Percentiles rank a stretch among this genome's conserved stretches.
These are phyloP conservation scores for Mangifera indica DNA, from an alignment of 345 rosid species.

Conservation along the genomic window DNA sequence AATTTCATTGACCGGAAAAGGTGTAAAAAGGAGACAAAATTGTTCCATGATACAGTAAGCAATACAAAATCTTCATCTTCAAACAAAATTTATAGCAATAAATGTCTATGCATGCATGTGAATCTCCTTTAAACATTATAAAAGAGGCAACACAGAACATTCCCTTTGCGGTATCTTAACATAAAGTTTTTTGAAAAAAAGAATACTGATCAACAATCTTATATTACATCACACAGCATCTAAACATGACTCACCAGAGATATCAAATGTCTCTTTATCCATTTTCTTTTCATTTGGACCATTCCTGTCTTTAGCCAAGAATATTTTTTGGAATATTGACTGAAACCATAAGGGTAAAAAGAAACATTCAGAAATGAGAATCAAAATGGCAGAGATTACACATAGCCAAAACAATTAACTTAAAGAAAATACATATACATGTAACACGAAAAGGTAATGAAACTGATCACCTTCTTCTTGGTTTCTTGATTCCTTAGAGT, in stretches of 20 bases:
- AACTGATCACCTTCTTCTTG: constrained; percentile 34
- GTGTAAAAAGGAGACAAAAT: not conserved
- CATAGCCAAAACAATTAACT: no score
- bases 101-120: not conserved
- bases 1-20: not conserved
- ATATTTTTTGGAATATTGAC: constrained; percentile 41
- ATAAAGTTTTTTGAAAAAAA: not conserved
- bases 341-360: constrained; percentile 15
- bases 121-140: not conserved
- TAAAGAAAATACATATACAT: no score
- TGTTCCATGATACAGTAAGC: constrained; percentile 3
- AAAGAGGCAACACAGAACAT: constrained; percentile 1
- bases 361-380: not conserved
- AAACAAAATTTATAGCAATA: not conserved
- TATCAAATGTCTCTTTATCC: constrained; percentile 23
- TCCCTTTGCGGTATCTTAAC: not conserved
- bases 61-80: constrained; percentile 6
- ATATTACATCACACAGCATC: constrained; percentile 3
- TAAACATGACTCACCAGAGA: constrained; percentile 30
- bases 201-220: not conserved
- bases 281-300: constrained; percentile 16
- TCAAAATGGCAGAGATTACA: not conserved
- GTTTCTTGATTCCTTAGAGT: constrained; percentile 37
- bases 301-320: constrained; percentile 34
- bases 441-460: not conserved